phyloP scores from a whole-genome alignment of 2,329 filamentous ascomycete species.

The Sporothrix dimorphospora region DNA sequence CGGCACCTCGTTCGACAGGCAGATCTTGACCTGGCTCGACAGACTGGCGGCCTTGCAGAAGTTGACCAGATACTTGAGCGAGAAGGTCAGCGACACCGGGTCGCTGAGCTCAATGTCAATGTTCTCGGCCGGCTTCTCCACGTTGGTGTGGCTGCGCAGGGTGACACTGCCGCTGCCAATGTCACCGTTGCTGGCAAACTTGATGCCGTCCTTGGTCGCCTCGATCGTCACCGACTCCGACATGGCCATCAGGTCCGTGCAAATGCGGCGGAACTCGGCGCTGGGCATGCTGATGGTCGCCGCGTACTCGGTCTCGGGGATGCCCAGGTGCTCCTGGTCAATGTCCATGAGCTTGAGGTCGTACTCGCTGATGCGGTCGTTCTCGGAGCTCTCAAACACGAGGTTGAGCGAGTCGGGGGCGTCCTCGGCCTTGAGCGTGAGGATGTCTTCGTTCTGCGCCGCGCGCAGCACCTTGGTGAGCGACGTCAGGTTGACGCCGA shows the following conservation, averaged over 20 bases:
- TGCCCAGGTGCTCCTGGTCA: slow-evolving; percentile 98
- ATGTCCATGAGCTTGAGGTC: slow-evolving; percentile 99
- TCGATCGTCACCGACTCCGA: slow-evolving; percentile 97
- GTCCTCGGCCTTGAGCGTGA: slow-evolving; percentile 97
- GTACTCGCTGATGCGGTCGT: slow-evolving; percentile 95
- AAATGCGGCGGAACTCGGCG: slow-evolving; percentile 90
- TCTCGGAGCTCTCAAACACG: slow-evolving; percentile 86
- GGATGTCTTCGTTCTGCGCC: slow-evolving; percentile 89
- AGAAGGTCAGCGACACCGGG: slow-evolving; percentile 93
- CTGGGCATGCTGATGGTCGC: slow-evolving; percentile 89
- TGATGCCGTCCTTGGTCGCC: slow-evolving; percentile 94
- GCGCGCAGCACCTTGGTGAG: slow-evolving; percentile 96
- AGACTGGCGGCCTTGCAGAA: slow-evolving; percentile 97
- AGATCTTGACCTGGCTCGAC: slow-evolving; percentile 82
- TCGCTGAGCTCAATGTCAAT: slow-evolving; percentile 90
- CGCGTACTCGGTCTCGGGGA: slow-evolving; percentile 98
- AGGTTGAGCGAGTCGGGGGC: slow-evolving; percentile 94
- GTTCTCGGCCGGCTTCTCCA: slow-evolving; percentile 85
- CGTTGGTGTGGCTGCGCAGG: slow-evolving; percentile 81
- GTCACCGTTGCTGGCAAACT: slow-evolving; percentile 90
- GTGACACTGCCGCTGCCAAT: slow-evolving; percentile 95
- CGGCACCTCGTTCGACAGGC: slow-evolving; percentile 93
- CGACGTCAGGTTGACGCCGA: slow-evolving; percentile 94
- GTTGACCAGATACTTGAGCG: slow-evolving; percentile 98
- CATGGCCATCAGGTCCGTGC: slow-evolving; percentile 85